Evolutionary conservation across 768 basidiomycete species (phyloP).

Genomic region (Rhizopogon vinicolor): DNA sequence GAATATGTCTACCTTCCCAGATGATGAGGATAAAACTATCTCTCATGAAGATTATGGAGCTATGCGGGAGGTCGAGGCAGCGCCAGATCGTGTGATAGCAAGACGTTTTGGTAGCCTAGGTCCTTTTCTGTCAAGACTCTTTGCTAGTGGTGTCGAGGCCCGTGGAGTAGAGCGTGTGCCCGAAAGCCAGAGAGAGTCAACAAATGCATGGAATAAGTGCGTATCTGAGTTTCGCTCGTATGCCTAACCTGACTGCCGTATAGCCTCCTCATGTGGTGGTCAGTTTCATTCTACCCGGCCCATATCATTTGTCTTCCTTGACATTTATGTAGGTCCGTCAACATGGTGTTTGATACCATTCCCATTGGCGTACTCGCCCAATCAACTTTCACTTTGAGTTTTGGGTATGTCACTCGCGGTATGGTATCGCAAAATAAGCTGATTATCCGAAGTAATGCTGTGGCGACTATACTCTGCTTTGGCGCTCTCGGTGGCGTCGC

Average conservation of each 20-base stretch:
- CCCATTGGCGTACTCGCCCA: slow-evolving; percentile 48
- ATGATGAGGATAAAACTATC: slow-evolving; percentile 17
- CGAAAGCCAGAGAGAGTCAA: slow-evolving; percentile 41
- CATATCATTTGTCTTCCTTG: too few relatives aligned
- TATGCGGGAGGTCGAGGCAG: slow-evolving; percentile 13
- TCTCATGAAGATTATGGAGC: background rate
- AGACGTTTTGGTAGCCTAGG: slow-evolving; percentile 26
- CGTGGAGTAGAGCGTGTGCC: slow-evolving; percentile 52
- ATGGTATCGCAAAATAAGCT: background rate
- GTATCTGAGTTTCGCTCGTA: slow-evolving; percentile 8
- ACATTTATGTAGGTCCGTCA: slow-evolving; percentile 35
- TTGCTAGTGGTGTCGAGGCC: slow-evolving; percentile 47
- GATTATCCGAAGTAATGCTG: slow-evolving; percentile 29
- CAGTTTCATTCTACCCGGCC: background rate
- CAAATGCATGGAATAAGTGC: slow-evolving; percentile 42
- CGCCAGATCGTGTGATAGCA: slow-evolving; percentile 23
- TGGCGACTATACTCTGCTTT: slow-evolving; percentile 44
- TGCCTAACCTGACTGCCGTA: background rate
- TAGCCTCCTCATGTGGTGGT: slow-evolving; percentile 46
- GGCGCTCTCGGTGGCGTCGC: slow-evolving; percentile 36
- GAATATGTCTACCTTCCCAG: background rate
- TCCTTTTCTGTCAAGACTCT: slow-evolving; percentile 32
- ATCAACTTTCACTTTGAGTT: slow-evolving; percentile 43
- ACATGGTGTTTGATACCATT: slow-evolving; percentile 42
- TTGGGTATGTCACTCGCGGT: slow-evolving; percentile 28